These are phyloP conservation scores for Sordariomycetes sp. DNA, from an alignment of 2,329 filamentous ascomycete species.

Conservation along the genomic window DNA sequence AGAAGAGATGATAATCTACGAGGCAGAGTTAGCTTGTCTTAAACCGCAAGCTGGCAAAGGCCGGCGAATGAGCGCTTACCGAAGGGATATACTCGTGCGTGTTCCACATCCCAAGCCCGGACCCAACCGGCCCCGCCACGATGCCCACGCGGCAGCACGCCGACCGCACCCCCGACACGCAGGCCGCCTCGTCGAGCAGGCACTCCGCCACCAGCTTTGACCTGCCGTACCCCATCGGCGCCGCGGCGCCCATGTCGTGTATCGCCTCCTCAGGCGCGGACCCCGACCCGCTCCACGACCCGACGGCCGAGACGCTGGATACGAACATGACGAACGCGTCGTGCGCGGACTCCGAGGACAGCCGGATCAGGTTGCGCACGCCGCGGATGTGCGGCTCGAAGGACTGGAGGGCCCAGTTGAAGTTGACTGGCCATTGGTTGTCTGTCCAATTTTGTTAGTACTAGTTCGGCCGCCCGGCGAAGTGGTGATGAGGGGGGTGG, in stretches of 20 bases:
- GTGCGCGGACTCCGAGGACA: background rate
- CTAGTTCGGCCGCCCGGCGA: conserved; percentile 23
- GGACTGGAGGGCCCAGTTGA: conserved; percentile 33
- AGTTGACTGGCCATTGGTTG: conserved; percentile 40
- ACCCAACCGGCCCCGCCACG: background rate
- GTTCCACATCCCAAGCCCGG: background rate
- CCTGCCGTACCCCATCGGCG: background rate
- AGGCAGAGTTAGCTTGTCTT: background rate
- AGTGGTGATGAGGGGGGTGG: too few species aligned
- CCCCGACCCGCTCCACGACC: background rate
- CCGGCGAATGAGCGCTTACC: background rate
- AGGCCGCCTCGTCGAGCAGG: background rate
- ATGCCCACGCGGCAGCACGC: background rate
- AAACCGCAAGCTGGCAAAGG: background rate
- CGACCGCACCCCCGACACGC: background rate
- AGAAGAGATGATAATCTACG: background rate
- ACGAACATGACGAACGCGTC: background rate
- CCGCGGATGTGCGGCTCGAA: conserved; percentile 40
- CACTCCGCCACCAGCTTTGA: background rate
- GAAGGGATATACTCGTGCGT: background rate
- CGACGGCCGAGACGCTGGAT: background rate
- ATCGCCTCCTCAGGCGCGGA: background rate
- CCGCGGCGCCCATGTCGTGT: background rate
- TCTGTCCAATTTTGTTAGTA: conserved; percentile 38
- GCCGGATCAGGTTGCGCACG: conserved; percentile 33